phyloP scores from a whole-genome alignment of 768 basidiomycete genomes.

The Leccinum boreale region DNA sequence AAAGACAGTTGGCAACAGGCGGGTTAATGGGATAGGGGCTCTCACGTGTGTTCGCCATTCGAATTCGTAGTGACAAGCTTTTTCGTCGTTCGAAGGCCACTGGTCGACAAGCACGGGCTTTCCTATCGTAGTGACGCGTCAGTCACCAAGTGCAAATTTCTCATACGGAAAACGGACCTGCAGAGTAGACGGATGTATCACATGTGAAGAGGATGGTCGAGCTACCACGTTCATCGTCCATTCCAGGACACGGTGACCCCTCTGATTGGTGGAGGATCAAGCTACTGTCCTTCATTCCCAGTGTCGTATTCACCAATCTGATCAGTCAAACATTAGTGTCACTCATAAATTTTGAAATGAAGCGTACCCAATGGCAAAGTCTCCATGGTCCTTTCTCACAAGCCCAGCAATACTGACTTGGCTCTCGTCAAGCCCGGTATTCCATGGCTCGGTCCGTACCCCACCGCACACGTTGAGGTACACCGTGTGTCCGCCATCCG shows the following conservation, averaged over 20 bases:
- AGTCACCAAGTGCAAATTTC: background rate
- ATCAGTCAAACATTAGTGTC: background rate
- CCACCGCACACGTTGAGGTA: conserved; percentile 64
- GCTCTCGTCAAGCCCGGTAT: conserved; percentile 45
- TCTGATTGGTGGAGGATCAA: conserved; percentile 55
- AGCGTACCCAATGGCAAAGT: conserved; percentile 70
- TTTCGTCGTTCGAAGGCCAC: conserved; percentile 57
- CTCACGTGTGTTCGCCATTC: conserved; percentile 83
- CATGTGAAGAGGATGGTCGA: conserved; percentile 77
- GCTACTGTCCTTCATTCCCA: conserved; percentile 49
- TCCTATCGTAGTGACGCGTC: conserved; percentile 28
- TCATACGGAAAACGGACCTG: conserved; percentile 33
- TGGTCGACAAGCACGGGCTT: conserved; percentile 58
- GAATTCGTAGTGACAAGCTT: conserved; percentile 73
- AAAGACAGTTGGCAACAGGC: background rate
- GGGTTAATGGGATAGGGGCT: background rate
- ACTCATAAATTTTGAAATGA: background rate
- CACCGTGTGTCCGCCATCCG: conserved; percentile 44
- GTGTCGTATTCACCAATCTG: conserved; percentile 53
- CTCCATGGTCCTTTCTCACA: conserved; percentile 56
- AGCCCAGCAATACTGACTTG: conserved; percentile 59
- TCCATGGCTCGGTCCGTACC: conserved; percentile 57
- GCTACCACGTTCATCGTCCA: conserved; percentile 46
- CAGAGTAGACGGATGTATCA: conserved; percentile 57
- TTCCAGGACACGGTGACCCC: conserved; percentile 63